Evolutionary conservation across 192 early-diverging fungal genomes (phyloP).

Genomic region (Gamsiella multidivaricata): DNA sequence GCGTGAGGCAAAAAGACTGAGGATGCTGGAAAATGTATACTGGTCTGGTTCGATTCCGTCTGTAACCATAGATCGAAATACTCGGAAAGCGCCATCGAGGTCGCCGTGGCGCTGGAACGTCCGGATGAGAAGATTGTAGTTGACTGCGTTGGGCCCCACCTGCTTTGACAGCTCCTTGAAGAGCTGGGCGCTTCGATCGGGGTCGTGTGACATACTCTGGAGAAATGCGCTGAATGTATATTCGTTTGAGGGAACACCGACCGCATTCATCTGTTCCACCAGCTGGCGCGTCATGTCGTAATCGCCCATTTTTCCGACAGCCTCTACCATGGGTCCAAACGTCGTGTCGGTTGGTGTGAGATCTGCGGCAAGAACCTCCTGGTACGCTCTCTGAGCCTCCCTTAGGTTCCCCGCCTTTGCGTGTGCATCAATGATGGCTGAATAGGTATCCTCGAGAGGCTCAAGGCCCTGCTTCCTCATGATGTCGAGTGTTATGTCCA

Average conservation of each 20-base stretch:
- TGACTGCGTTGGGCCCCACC: conserved; percentile 53
- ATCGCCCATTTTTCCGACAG: conserved; percentile 49
- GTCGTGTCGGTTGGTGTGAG: conserved; percentile 18
- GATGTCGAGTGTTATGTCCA: conserved; percentile 30
- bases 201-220: conserved; percentile 27
- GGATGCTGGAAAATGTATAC: conserved; percentile 61
- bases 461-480: conserved; percentile 47
- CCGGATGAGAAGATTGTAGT: conserved; percentile 59
- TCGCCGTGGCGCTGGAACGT: conserved; percentile 57
- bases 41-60: conserved; percentile 53
- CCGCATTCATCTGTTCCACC: conserved; percentile 46
- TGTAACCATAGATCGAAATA: conserved; percentile 54
- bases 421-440: conserved; percentile 46
- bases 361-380: conserved; percentile 32
- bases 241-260: conserved; percentile 31
- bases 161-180: conserved; percentile 41
- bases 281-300: conserved; percentile 47
- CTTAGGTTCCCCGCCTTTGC: conserved; percentile 44
- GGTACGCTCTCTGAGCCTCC: conserved; percentile 41
- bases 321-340: conserved; percentile 47
- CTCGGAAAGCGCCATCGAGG: conserved; percentile 53
- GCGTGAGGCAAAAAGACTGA: conserved; percentile 59
- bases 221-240: conserved; percentile 47
- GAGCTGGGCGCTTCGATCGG: conserved; percentile 8
- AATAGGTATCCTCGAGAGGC: conserved; percentile 29